Evolutionary conservation across 495 filamentous ascomycete species (phyloP).

Genomic region (Hypoxylon subgilvum): DNA sequence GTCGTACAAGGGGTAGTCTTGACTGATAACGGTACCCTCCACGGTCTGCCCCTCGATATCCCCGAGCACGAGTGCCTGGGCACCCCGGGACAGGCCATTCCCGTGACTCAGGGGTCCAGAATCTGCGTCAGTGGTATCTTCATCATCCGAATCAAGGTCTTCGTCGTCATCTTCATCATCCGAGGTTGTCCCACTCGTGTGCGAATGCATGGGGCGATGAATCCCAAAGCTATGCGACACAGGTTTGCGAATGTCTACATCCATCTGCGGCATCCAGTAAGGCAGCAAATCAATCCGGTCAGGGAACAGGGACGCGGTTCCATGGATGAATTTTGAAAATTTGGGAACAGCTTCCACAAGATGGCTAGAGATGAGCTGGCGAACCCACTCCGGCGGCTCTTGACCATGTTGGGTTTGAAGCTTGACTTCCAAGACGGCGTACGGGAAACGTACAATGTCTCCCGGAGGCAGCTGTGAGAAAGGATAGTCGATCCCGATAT

Average conservation of each 20-base stretch:
- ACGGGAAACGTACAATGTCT: constrained; percentile 91
- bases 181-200: constrained; percentile 76
- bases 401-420: constrained; percentile 97
- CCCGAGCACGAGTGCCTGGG: constrained; percentile 41
- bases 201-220: constrained; percentile 73
- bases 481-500: constrained; percentile 95
- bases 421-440: constrained; percentile 96
- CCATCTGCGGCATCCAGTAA: constrained; percentile 99
- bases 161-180: constrained; percentile 69
- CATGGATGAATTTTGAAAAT: constrained; percentile 99
- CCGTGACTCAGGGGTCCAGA: constrained; percentile 21
- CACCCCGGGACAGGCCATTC: constrained; percentile 44
- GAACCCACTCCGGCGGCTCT: constrained; percentile 95
- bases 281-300: constrained; percentile 87
- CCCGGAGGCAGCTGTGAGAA: constrained; percentile 85
- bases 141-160: constrained; percentile 64
- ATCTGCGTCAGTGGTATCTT: constrained; percentile 41
- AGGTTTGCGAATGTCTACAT: constrained; percentile 95
- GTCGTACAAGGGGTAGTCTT: constrained; percentile 88
- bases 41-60: constrained; percentile 57
- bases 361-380: constrained; percentile 87
- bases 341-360: constrained; percentile 98
- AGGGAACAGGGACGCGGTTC: constrained; percentile 84
- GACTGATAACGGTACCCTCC: constrained; percentile 57
- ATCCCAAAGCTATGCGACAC: constrained; percentile 86